A percentile compares a stretch with the other conserved stretches of the same genome.
These are phyloP conservation scores for Apocynum venetum DNA, from an alignment of 257 asterid genomes.

Conservation along the genomic window DNA sequence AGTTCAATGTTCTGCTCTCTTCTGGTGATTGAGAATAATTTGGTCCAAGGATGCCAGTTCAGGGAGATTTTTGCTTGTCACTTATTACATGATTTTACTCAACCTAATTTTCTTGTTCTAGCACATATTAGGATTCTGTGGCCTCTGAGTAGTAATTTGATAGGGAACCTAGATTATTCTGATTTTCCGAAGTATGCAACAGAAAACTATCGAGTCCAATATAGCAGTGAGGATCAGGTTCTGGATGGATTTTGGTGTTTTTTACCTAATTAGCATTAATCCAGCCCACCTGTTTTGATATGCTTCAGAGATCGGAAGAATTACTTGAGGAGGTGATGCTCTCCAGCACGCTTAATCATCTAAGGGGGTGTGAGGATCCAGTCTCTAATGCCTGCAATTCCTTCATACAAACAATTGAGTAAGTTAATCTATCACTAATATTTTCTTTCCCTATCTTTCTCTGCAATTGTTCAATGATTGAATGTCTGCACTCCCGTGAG, in stretches of 20 bases:
- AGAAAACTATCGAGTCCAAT: background rate
- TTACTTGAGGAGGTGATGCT: slow-evolving; percentile 89
- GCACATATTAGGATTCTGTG: background rate
- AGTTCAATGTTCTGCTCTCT: background rate
- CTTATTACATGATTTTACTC: slow-evolving; percentile 1
- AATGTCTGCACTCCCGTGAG: background rate
- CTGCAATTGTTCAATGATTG: too few species aligned
- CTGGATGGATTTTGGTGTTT: background rate
- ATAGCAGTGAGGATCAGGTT: background rate
- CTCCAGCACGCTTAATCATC: slow-evolving; percentile 77
- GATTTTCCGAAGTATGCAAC: background rate
- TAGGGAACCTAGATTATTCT: background rate
- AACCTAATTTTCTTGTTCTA: background rate
- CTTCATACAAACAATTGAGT: slow-evolving; percentile 79
- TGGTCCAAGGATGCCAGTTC: slow-evolving; percentile 9
- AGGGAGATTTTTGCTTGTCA: background rate
- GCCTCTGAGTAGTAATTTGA: background rate
- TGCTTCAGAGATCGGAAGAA: slow-evolving; percentile 85
- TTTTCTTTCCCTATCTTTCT: background rate
- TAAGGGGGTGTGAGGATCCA: slow-evolving; percentile 45
- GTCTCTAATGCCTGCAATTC: slow-evolving; percentile 64
- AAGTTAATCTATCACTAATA: slow-evolving; percentile 21
- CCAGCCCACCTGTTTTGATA: slow-evolving; percentile 21
- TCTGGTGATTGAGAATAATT: slow-evolving; percentile 2
- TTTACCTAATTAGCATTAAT: background rate